These are phyloP conservation scores for Harrya chromipes DNA, from an alignment of 768 basidiomycete genomes.

Conservation along the genomic window DNA sequence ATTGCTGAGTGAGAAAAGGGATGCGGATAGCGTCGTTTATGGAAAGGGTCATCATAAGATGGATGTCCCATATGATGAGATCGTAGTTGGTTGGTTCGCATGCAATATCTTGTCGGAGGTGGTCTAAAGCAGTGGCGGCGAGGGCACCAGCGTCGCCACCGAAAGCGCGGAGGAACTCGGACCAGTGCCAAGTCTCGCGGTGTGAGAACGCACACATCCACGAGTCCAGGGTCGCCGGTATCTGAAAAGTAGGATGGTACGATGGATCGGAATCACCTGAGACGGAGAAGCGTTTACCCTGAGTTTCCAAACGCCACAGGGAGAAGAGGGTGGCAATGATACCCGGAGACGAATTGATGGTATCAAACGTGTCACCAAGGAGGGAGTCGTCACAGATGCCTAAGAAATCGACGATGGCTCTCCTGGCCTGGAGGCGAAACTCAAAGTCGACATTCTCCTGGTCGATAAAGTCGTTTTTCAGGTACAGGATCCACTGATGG, in stretches of 20 bases:
- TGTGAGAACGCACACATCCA: constrained; percentile 28
- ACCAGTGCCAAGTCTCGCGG: constrained; percentile 26
- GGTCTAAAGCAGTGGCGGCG: constrained; percentile 23
- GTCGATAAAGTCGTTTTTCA: constrained; percentile 23
- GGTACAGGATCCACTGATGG: constrained; percentile 24
- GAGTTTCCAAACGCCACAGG: constrained; percentile 27
- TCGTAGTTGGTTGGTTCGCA: constrained; percentile 23
- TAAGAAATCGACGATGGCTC: constrained; percentile 19
- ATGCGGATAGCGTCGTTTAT: constrained; percentile 23
- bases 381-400: constrained; percentile 13
- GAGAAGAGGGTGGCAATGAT: constrained; percentile 22
- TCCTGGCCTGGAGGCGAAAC: constrained; percentile 23
- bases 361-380: constrained; percentile 18
- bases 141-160: constrained; percentile 14
- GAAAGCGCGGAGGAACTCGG: constrained; percentile 25
- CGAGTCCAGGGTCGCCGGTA: constrained; percentile 19
- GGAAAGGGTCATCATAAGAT: constrained; percentile 27
- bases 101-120: constrained; percentile 23
- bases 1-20: constrained; percentile 20
- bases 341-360: constrained; percentile 15
- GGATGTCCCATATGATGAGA: constrained; percentile 29
- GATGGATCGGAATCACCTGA: background rate
- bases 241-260: constrained; percentile 2
- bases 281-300: constrained; percentile 17
- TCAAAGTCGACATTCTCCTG: constrained; percentile 14